Evolutionary conservation across 1,139 yeast species (phyloP), one percentile per base, ranked within the genome.

Genomic region (Starmera stellimalicola): DNA sequence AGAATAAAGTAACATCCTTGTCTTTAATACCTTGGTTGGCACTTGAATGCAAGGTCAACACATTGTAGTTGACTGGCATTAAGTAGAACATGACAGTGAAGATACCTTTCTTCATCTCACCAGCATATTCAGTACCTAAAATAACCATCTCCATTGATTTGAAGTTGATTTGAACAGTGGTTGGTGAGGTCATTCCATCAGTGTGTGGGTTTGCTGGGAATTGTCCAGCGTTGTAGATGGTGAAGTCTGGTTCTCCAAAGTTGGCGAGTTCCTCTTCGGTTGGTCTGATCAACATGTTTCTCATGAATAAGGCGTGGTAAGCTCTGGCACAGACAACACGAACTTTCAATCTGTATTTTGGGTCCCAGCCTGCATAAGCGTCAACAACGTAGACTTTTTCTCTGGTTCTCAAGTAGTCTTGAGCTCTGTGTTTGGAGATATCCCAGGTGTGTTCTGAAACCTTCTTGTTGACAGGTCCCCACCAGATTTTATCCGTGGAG

Each of bases 51-150:
- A 91, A 73, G 32, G 97, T 91, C 59, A 91, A 74, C 39, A 91
- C 91, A 54, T 84, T 65, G 70, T 88, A 84, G 64, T 75, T 84
- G 54, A 91, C 80, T 42, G 98, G 98, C 96, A 88, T 88, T 63
- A 91, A 72, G 73, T 91, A 91, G 68, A 91, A 91, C 97, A 91
- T 91, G 43, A 91, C 97, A 16, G 97, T 87, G 73, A 91, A 87
- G 55, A 91, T 87, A 68, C 98, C 98, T 70, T 91, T 91, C 73
- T 91, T 91, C 98, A 91, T 91, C 70, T 91, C 98, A 55, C 97
- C 97, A 39, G 97, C 97, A 58, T 91, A 91, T 68, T 91, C 97
- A 35, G 97, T 88, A 65, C 98, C 98, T 51, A 91, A 72, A 55
- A 91, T 91, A 48, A 91, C 88, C 98, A 91, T 91, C 67, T 91